A percentile compares a stretch with the other conserved stretches of the same genome.
These are phyloP conservation scores for Talaromyces verruculosus DNA, from an alignment of 2,329 filamentous ascomycete genomes.

Conservation along the genomic window DNA sequence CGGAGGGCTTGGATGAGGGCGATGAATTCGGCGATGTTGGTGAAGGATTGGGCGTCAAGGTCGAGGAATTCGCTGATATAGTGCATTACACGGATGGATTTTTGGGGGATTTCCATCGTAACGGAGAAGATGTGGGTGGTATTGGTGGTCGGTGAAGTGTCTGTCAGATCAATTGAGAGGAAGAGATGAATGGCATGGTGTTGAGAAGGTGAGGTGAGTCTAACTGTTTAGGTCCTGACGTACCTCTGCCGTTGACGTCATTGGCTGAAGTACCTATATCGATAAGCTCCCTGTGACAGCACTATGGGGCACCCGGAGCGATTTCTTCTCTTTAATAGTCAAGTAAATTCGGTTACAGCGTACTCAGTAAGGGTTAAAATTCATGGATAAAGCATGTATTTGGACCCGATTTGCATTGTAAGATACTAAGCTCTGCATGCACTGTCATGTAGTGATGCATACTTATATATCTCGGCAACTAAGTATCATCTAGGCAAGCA, in stretches of 20 bases:
- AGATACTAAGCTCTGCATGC: not conserved
- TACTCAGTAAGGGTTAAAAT: not conserved
- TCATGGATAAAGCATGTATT: not conserved
- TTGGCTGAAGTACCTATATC: not conserved
- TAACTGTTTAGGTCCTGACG: not conserved
- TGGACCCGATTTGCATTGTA: not conserved
- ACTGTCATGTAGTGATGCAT: too few relatives aligned
- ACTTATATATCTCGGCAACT: too few relatives aligned
- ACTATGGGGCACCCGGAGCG: not conserved
- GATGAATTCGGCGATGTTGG: conserved; percentile 30
- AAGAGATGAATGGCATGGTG: too few relatives aligned
- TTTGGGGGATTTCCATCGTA: conserved; percentile 29
- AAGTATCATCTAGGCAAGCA: too few relatives aligned
- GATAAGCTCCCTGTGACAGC: not conserved
- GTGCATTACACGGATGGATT: conserved; percentile 31
- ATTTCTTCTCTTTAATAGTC: not conserved
- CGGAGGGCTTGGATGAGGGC: conserved; percentile 31
- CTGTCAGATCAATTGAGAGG: not conserved
- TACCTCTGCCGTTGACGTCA: not conserved
- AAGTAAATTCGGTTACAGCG: not conserved
- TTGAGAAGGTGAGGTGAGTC: not conserved
- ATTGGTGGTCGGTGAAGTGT: not conserved
- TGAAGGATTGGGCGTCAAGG: conserved; percentile 29
- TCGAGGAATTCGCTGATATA: conserved; percentile 32
- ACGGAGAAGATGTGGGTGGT: not conserved